Conservation (phyloP, 2,329 filamentous ascomycete species). For the Scedosporium aurantiacum region DNA sequence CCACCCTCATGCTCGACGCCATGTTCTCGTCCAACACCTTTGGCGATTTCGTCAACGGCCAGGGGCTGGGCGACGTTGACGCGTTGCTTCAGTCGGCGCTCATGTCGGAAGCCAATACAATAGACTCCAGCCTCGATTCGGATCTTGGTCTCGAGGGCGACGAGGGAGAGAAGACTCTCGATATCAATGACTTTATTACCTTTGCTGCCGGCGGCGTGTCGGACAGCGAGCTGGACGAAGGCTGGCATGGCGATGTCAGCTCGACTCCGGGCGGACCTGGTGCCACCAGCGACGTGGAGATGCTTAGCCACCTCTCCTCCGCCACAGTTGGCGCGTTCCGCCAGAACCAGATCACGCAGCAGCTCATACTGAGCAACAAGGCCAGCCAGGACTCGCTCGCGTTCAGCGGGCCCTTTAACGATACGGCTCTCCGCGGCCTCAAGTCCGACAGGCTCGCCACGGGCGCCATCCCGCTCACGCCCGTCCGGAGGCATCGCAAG, state of each 20-base stretch:
- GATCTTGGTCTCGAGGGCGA: slow-evolving; percentile 42
- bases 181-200: slow-evolving; percentile 63
- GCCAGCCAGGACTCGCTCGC: slow-evolving; percentile 52
- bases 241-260: slow-evolving; percentile 33
- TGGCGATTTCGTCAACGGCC: slow-evolving; percentile 47
- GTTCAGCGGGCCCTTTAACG: slow-evolving; percentile 48
- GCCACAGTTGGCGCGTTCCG: slow-evolving; percentile 71
- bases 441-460: slow-evolving; percentile 56
- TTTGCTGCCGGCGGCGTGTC: slow-evolving; percentile 40
- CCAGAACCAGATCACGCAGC: slow-evolving; percentile 51
- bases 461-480: slow-evolving; percentile 56
- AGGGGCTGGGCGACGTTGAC: slow-evolving; percentile 34
- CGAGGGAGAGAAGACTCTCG: slow-evolving; percentile 52
- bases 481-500: slow-evolving; percentile 46
- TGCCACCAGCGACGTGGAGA: slow-evolving; percentile 35
- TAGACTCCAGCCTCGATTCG: slow-evolving; percentile 39
- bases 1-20: slow-evolving; percentile 68
- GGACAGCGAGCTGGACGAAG: slow-evolving; percentile 46
- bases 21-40: slow-evolving; percentile 49
- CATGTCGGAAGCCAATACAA: slow-evolving; percentile 43
- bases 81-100: background rate
- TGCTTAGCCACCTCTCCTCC: slow-evolving; percentile 48
- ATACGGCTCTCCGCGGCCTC: slow-evolving; percentile 50
- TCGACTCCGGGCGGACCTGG: slow-evolving; percentile 40
- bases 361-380: slow-evolving; percentile 48